phyloP scores from a whole-genome alignment of 495 filamentous ascomycete genomes.

The Pyrenopolyporus hunteri region DNA sequence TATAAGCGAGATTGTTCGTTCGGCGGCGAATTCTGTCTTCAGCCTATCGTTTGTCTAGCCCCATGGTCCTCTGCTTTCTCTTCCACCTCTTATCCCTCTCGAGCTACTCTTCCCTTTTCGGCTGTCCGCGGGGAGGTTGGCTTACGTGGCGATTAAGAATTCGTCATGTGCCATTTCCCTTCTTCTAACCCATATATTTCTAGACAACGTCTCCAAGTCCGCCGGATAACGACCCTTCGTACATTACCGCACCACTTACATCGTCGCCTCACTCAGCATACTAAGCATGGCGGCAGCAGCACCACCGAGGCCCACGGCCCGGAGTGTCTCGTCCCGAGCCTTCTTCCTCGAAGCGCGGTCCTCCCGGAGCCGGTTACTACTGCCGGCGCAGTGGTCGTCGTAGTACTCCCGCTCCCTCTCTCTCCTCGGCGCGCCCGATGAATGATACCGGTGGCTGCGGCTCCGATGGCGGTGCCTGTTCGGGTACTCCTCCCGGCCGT shows the following conservation, averaged over 20 bases:
- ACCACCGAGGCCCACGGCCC: constrained; percentile 57
- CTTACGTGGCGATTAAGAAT: too few relatives aligned
- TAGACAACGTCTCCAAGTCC: not conserved
- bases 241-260: constrained; percentile 13
- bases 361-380: constrained; percentile 10
- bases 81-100: not conserved
- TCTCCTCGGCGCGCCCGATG: constrained; percentile 15
- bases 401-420: constrained; percentile 30
- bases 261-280: constrained; percentile 57
- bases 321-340: constrained; percentile 47
- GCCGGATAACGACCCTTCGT: not conserved
- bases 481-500: constrained; percentile 3
- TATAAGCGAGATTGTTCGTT: not conserved
- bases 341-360: constrained; percentile 44
- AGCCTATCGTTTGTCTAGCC: not conserved
- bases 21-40: not conserved
- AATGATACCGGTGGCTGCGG: constrained; percentile 27
- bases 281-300: constrained; percentile 58
- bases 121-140: too few relatives aligned
- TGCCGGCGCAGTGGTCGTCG: constrained; percentile 24
- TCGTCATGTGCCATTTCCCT: too few relatives aligned
- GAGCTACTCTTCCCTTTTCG: too few relatives aligned
- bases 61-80: not conserved
- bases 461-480: constrained; percentile 27
- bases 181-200: too few relatives aligned